These are phyloP conservation scores for Ceratocystis alfenasii DNA, from an alignment of 2,329 filamentous ascomycete genomes.

Conservation along the genomic window DNA sequence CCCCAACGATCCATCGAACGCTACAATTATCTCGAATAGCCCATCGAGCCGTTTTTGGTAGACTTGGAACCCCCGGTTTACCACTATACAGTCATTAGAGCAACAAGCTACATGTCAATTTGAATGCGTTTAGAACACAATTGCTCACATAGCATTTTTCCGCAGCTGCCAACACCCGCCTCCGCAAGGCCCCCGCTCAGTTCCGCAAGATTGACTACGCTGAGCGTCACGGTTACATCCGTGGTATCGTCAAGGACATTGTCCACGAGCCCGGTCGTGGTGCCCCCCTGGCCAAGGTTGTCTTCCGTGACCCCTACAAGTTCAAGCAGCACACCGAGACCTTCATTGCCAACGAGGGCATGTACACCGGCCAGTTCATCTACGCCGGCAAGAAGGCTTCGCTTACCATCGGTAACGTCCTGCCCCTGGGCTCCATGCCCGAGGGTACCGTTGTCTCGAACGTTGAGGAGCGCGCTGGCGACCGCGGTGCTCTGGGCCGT, in stretches of 20 bases:
- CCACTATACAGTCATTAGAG: background rate
- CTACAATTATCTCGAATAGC: constrained; percentile 8
- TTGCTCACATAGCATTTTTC: constrained; percentile 23
- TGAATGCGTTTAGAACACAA: constrained; percentile 18
- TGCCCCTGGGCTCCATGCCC: constrained; percentile 84
- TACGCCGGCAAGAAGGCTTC: constrained; percentile 99
- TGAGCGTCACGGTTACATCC: constrained; percentile 94
- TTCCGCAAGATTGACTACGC: constrained; percentile 95
- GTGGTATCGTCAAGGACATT: constrained; percentile 96
- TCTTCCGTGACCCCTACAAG: constrained; percentile 95
- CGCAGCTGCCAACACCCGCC: constrained; percentile 66
- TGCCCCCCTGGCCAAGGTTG: constrained; percentile 91
- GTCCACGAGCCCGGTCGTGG: constrained; percentile 98
- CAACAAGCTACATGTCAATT: background rate
- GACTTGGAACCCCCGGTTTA: background rate
- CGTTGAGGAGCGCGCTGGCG: constrained; percentile 97
- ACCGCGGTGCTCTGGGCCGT: constrained; percentile 90
- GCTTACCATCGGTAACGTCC: constrained; percentile 93
- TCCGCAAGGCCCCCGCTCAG: constrained; percentile 75
- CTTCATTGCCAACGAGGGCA: constrained; percentile 99
- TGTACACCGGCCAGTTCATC: constrained; percentile 99
- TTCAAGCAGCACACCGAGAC: constrained; percentile 98
- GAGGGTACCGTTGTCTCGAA: constrained; percentile 99
- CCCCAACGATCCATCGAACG: constrained; percentile 23
- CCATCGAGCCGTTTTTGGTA: background rate